A percentile compares a stretch with the other conserved stretches of the same genome.
Conservation (phyloP, 106 monocot genomes). For the Amphibolis antarctica region DNA sequence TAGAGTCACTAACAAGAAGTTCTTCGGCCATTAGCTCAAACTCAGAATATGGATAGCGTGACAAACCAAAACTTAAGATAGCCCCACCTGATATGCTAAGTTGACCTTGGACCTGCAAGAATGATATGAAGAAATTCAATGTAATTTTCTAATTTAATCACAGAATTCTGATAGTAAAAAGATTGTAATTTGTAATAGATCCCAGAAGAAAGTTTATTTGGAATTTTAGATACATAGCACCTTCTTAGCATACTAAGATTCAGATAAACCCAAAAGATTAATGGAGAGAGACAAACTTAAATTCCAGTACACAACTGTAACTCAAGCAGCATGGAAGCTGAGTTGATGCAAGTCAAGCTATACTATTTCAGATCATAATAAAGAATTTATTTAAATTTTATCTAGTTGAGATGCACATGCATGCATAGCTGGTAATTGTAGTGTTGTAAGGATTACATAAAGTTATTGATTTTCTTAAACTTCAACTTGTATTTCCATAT, state of each 20-base stretch:
- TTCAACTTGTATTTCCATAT: too few relatives aligned
- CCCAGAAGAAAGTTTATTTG: neutral
- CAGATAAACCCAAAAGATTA: neutral
- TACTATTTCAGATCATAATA: too few relatives aligned
- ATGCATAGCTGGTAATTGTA: too few relatives aligned
- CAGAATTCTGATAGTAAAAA: neutral
- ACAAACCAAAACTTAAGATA: conserved; percentile 77
- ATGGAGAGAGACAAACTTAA: too few relatives aligned
- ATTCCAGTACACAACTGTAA: too few relatives aligned
- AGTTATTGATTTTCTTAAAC: too few relatives aligned
- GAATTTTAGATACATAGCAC: neutral
- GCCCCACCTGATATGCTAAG: conserved; percentile 61
- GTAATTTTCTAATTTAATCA: neutral
- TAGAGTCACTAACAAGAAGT: conserved; percentile 96
- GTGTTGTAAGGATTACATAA: too few relatives aligned
- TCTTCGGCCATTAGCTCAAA: conserved; percentile 99
- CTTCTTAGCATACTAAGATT: neutral
- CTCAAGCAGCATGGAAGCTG: too few relatives aligned
- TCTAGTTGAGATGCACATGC: too few relatives aligned
- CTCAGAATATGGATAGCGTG: conserved; percentile 81
- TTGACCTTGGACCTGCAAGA: conserved; percentile 80
- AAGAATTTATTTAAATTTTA: too few relatives aligned
- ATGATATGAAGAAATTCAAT: neutral
- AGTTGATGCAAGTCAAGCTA: too few relatives aligned
- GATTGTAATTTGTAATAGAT: neutral